phyloP scores from a whole-genome alignment of 2,329 filamentous ascomycete species.

The Onygenales sp. region DNA sequence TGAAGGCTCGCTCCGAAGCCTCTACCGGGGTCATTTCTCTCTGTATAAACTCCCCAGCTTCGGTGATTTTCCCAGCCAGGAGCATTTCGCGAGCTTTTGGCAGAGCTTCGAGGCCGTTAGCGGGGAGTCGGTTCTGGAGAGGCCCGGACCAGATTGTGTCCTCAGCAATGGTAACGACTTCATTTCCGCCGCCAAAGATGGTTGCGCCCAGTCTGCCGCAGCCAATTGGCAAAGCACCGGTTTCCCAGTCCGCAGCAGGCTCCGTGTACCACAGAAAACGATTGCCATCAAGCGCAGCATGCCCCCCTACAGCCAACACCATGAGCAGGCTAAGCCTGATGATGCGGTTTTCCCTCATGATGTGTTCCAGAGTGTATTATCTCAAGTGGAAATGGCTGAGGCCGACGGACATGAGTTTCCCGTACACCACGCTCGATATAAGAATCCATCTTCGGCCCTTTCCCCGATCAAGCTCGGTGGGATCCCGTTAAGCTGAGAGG shows the following conservation, averaged over 20 bases:
- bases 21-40: slow-evolving; percentile 27
- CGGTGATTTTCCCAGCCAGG: slow-evolving; percentile 22
- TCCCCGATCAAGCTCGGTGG: no score
- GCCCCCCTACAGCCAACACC: no score
- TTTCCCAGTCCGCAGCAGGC: slow-evolving; percentile 12
- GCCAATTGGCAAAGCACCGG: slow-evolving; percentile 12
- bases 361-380: no score
- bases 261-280: slow-evolving; percentile 7
- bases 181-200: slow-evolving; percentile 10
- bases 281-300: no score
- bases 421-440: no score
- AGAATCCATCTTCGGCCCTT: no score
- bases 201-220: slow-evolving; percentile 13
- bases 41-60: slow-evolving; percentile 25
- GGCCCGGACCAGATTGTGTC: slow-evolving; percentile 15
- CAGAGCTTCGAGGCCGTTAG: slow-evolving; percentile 18
- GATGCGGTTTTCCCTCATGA: no score
- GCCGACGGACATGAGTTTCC: no score
- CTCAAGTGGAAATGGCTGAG: no score
- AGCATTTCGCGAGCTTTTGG: slow-evolving; percentile 27
- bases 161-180: slow-evolving; percentile 15
- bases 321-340: no score
- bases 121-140: slow-evolving; percentile 10
- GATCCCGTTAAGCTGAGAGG: no score
- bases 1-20: slow-evolving; percentile 34